Evolutionary conservation across 768 basidiomycete species (phyloP).

Genomic region (Boletus subcaerulescens): DNA sequence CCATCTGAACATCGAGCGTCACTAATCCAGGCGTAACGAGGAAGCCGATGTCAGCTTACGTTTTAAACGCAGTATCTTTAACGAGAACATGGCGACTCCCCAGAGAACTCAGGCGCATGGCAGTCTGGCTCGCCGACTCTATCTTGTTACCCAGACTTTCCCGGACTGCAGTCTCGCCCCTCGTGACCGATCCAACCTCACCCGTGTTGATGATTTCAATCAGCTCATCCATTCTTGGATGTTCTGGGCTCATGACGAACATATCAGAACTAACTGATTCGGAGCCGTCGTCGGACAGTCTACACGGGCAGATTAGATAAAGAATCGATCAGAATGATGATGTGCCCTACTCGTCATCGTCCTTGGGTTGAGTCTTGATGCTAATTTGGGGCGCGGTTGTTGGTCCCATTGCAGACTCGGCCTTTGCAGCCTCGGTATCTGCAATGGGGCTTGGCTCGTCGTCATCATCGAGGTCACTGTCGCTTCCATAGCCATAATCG

Average conservation of each 20-base stretch:
- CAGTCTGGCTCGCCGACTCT: background rate
- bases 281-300: constrained; percentile 12
- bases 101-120: constrained; percentile 5
- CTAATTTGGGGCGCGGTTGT: background rate
- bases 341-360: background rate
- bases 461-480: background rate
- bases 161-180: background rate
- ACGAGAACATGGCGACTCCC: constrained; percentile 25
- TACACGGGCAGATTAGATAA: background rate
- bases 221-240: background rate
- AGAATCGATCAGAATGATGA: background rate
- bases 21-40: background rate
- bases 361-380: background rate
- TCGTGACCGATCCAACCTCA: background rate
- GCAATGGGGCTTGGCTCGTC: background rate
- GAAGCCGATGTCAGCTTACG: constrained; percentile 11
- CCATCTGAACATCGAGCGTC: background rate
- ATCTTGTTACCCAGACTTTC: background rate
- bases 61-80: constrained; percentile 29
- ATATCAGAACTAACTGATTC: constrained; percentile 17
- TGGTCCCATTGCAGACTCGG: background rate
- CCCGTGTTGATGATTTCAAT: background rate
- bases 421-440: too few relatives aligned
- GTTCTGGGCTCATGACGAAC: constrained; percentile 15
- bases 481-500: background rate